phyloP scores from a whole-genome alignment of 1,284 basidiomycete genomes.

The Ustilago bromivora region DNA sequence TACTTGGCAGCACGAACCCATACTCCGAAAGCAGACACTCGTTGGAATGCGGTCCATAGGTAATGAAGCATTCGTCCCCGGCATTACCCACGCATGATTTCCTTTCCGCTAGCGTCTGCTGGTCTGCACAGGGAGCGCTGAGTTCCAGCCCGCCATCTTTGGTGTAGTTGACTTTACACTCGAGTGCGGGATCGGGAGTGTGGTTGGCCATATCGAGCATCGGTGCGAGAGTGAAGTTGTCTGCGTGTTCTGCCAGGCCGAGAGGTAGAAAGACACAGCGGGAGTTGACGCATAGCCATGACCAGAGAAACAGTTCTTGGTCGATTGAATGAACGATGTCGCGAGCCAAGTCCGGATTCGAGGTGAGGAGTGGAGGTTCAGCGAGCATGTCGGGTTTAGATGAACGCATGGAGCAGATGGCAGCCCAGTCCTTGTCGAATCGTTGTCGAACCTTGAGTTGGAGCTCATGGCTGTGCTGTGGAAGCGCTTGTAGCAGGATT shows the following conservation, averaged over 20 bases:
- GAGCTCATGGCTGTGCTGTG: conserved; percentile 24
- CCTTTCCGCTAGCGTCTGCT: not conserved
- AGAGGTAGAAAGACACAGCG: conserved; percentile 64
- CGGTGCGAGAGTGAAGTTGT: conserved; percentile 67
- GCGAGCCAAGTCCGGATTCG: conserved; percentile 13
- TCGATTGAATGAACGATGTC: conserved; percentile 10
- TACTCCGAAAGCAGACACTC: conserved; percentile 59
- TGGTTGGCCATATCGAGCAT: conserved; percentile 69
- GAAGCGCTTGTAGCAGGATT: conserved; percentile 35
- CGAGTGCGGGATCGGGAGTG: conserved; percentile 41
- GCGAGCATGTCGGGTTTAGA: conserved; percentile 18
- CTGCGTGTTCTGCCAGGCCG: conserved; percentile 48
- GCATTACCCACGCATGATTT: not conserved
- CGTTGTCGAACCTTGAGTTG: conserved; percentile 31
- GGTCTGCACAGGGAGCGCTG: conserved; percentile 31
- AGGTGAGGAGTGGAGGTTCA: conserved; percentile 16
- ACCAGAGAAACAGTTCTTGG: conserved; percentile 44
- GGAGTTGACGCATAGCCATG: conserved; percentile 64
- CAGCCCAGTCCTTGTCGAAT: conserved; percentile 51
- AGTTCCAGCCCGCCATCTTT: conserved; percentile 50
- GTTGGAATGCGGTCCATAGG: conserved; percentile 65
- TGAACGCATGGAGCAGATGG: conserved; percentile 17
- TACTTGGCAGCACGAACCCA: conserved; percentile 55
- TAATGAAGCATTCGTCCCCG: conserved; percentile 62
- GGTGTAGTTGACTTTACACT: conserved; percentile 56